Evolutionary conservation across 495 filamentous ascomycete species (phyloP), one percentile per base, ranked within the genome.

Genomic region (Annulohypoxylon stygium): DNA sequence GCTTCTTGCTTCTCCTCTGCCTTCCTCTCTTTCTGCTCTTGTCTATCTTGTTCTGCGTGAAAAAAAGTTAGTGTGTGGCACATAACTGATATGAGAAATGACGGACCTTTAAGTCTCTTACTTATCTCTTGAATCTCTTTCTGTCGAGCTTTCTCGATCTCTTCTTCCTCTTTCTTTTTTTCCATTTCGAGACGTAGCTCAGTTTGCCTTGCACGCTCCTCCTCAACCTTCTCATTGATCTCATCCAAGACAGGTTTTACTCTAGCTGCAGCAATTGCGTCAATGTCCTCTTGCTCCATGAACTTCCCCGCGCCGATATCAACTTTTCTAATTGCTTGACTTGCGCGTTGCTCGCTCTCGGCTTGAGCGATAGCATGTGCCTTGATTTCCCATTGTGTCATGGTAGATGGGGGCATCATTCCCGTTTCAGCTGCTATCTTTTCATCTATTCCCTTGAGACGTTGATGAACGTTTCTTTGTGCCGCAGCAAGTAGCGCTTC

Each of bases 221-320:
- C 82, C 75, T 95, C 92, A 0, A 91, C 91, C 36, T 88, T 90
- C 18, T 91, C 90, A 55, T 90, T 89, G 41, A 99, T 97, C 72
- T 97, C 93, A 75, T 98, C 92, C n/a, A 99, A 79, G 0, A 96
- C 88, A 16, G 96, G 96, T 79, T 93, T 92, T n/a, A 99, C 86
- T 74, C 91, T 90, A 36, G 86, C 86, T 9, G 88, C 88, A 0
- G 96, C 96, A 69, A 98, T 90, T 10, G 87, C 88, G 63, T 98
- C 91, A 45, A 99, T 87, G 57, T 93, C 93, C 3, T 88, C 85
- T 79, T 90, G 88, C 55, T 95, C 89, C 82, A 98, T 88, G 66
- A 90, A 92, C 75, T 88, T 92, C 0, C 93, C 91, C 25, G 91
- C 89, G 23, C 97, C 95, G 57, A 99, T 90, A 70, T 94, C 87